Evolutionary conservation across 305 asterid species (phyloP).

Genomic region (Nicotiana rustica): DNA sequence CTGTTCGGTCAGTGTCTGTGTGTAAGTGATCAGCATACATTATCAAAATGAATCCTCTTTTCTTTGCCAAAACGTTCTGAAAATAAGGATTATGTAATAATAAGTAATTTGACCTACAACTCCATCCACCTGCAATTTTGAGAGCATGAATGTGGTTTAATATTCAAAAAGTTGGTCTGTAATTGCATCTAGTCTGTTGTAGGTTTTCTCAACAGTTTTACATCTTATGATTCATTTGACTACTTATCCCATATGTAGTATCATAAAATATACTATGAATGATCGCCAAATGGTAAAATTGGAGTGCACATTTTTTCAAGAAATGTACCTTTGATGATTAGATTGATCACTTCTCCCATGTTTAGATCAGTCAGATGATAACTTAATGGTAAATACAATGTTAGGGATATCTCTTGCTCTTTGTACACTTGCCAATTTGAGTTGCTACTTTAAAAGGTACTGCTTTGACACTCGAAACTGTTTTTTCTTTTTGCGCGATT

Average conservation of each 20-base stretch:
- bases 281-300: neutral
- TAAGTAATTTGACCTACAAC: neutral
- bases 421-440: neutral
- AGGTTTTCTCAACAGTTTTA: neutral
- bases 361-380: neutral
- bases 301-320: neutral
- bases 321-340: neutral
- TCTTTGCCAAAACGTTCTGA: neutral
- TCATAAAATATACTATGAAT: neutral
- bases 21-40: neutral
- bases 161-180: neutral
- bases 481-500: slow-evolving; percentile 32
- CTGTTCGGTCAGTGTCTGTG: neutral
- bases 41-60: slow-evolving; percentile 1
- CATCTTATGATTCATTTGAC: neutral
- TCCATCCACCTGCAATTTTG: slow-evolving; percentile 10
- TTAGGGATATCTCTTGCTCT: neutral
- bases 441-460: neutral
- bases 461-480: slow-evolving; percentile 2
- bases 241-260: neutral
- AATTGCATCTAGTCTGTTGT: neutral
- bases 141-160: neutral
- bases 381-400: neutral
- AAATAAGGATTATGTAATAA: slow-evolving; percentile 3
- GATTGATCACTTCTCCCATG: neutral